Evolutionary conservation across 2,329 filamentous ascomycete species (phyloP).

Genomic region (Laburnicola sp.): DNA sequence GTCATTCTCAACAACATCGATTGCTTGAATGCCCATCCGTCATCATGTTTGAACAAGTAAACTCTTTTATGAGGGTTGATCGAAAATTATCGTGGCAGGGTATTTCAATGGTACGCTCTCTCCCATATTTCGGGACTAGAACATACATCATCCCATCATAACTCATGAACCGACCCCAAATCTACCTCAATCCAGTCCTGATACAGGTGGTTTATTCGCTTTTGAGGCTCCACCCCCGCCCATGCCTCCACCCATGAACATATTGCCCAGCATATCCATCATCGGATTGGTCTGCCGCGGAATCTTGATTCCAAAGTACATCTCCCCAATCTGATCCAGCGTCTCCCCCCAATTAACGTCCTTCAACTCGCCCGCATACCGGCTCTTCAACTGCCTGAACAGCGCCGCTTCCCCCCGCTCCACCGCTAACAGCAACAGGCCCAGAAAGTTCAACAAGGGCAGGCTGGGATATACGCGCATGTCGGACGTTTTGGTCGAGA

Average conservation of each 20-base stretch:
- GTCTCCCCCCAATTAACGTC: conserved; percentile 80
- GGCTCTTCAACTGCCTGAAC: conserved; percentile 77
- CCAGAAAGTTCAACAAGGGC: conserved; percentile 94
- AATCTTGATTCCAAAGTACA: conserved; percentile 92
- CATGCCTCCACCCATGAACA: conserved; percentile 80
- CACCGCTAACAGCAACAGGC: conserved; percentile 77
- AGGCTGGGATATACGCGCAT: conserved; percentile 83
- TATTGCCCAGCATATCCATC: conserved; percentile 96
- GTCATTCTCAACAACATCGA: conserved; percentile 6
- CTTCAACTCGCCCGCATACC: conserved; percentile 77
- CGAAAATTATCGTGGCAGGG: not conserved
- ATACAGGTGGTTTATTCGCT: conserved; percentile 47
- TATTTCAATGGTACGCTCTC: not conserved
- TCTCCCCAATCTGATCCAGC: conserved; percentile 85
- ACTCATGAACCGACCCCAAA: not conserved
- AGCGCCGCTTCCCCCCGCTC: conserved; percentile 78
- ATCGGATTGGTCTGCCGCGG: conserved; percentile 89
- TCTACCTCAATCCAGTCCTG: conserved; percentile 41
- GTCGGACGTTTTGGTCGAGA: conserved; percentile 73
- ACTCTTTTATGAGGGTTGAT: not conserved
- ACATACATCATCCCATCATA: conserved; percentile 11
- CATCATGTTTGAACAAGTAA: not conserved
- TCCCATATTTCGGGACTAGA: conserved; percentile 1
- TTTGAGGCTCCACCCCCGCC: conserved; percentile 59
- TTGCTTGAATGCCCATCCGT: too few relatives aligned